Evolutionary conservation across 192 early-diverging fungal species (phyloP).

Genomic region (Coemansia asiatica): DNA sequence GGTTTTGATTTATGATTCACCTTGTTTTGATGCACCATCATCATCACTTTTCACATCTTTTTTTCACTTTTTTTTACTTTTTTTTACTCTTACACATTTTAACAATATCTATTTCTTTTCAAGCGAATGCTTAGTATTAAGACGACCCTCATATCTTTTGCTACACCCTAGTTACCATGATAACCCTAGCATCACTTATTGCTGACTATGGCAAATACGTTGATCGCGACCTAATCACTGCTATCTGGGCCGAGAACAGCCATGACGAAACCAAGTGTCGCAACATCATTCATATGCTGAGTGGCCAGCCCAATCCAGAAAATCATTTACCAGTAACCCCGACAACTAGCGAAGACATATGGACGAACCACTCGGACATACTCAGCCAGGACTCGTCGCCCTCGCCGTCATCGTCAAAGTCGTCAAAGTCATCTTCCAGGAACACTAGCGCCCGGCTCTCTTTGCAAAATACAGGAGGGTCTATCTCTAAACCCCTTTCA

Average conservation of each 20-base stretch:
- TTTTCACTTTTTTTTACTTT: too few relatives aligned
- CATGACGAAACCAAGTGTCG: slow-evolving; percentile 30
- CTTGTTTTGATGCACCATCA: too few relatives aligned
- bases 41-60: too few relatives aligned
- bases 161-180: slow-evolving; percentile 8
- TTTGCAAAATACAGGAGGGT: not conserved
- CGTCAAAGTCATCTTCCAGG: not conserved
- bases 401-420: slow-evolving; percentile 1
- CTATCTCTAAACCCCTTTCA: too few relatives aligned
- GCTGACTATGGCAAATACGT: slow-evolving; percentile 37
- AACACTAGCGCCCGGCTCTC: not conserved
- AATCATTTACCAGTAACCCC: not conserved
- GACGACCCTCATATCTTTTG: not conserved
- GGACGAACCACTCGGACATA: not conserved
- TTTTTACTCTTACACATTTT: slow-evolving; percentile 1
- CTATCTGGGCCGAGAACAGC: slow-evolving; percentile 47
- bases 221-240: slow-evolving; percentile 33
- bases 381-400: slow-evolving; percentile 1
- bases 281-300: slow-evolving; percentile 46
- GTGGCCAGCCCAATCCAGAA: slow-evolving; percentile 12
- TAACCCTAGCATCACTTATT: slow-evolving; percentile 30
- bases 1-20: too few relatives aligned
- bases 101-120: not conserved
- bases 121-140: not conserved
- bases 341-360: not conserved